A percentile compares a stretch with the other conserved stretches of the same genome.
These are phyloP conservation scores for Pichia sp. DNA, from an alignment of 1,139 yeast species.

Conservation along the genomic window DNA sequence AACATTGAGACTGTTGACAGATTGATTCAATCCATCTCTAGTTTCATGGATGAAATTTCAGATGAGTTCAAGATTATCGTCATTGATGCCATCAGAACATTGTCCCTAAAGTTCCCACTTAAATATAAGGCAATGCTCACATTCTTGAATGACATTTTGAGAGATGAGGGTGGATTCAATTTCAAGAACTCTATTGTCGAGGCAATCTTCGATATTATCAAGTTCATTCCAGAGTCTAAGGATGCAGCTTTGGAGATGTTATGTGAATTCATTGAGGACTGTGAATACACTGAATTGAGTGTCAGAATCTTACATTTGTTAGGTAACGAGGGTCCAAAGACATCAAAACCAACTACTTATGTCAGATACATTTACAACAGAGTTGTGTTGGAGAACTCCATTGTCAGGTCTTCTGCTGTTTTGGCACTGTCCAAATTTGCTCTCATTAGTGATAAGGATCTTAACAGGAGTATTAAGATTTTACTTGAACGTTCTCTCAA, in stretches of 20 bases:
- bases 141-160: constrained; percentile 76
- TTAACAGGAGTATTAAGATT: constrained; percentile 64
- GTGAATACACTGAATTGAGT: constrained; percentile 90
- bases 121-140: constrained; percentile 78
- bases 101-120: constrained; percentile 88
- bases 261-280: constrained; percentile 97
- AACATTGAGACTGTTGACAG: constrained; percentile 88
- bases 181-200: constrained; percentile 87
- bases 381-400: constrained; percentile 90
- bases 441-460: constrained; percentile 59
- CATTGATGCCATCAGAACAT: constrained; percentile 87
- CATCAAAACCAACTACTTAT: constrained; percentile 81
- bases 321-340: constrained; percentile 91
- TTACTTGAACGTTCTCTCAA: constrained; percentile 76
- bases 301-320: constrained; percentile 85
- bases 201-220: constrained; percentile 85
- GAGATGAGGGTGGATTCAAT: constrained; percentile 81
- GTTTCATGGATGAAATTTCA: constrained; percentile 87
- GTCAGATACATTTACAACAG: constrained; percentile 96
- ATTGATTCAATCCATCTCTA: constrained; percentile 78
- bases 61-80: constrained; percentile 95
- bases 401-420: constrained; percentile 93
- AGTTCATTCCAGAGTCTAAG: constrained; percentile 80
- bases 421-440: constrained; percentile 90
- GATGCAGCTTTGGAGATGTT: constrained; percentile 80